A percentile compares a stretch with the other conserved stretches of the same genome.
Evolutionary conservation across 2,329 filamentous ascomycete genomes (phyloP).

Genomic region (Hirsutella minnesotensis): DNA sequence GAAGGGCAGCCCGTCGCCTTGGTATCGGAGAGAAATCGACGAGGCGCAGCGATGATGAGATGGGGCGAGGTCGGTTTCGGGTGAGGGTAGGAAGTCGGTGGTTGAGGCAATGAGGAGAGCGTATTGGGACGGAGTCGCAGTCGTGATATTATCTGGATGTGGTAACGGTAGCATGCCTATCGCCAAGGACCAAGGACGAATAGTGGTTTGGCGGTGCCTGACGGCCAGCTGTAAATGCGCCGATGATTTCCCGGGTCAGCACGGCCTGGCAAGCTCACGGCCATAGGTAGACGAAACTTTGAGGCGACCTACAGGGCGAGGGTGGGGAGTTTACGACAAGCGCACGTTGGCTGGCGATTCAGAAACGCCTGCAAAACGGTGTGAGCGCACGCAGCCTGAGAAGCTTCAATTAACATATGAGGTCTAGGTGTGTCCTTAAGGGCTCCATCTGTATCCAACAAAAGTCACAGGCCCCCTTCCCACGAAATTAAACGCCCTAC

Average conservation of each 20-base stretch:
- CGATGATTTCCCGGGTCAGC: slow-evolving; percentile 22
- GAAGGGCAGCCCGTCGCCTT: not conserved
- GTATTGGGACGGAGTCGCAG: not conserved
- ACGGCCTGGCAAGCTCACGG: slow-evolving; percentile 14
- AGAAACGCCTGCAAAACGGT: too few relatives aligned
- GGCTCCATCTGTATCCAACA: too few relatives aligned
- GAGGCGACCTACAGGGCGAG: too few relatives aligned
- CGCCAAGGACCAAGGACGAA: not conserved
- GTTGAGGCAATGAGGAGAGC: not conserved
- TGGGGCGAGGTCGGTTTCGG: not conserved
- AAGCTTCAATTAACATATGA: too few relatives aligned
- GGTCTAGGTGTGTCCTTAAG: too few relatives aligned
- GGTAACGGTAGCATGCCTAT: not conserved
- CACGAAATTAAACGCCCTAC: too few relatives aligned
- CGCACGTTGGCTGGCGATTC: too few relatives aligned
- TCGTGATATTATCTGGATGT: not conserved
- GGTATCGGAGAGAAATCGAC: not conserved
- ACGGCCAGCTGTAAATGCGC: slow-evolving; percentile 18
- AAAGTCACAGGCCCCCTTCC: too few relatives aligned
- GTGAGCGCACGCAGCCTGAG: too few relatives aligned
- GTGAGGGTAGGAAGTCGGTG: not conserved
- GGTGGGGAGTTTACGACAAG: slow-evolving; percentile 7
- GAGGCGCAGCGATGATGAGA: too few relatives aligned
- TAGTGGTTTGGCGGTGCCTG: slow-evolving; percentile 14
- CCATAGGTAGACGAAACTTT: too few relatives aligned